Percentiles rank a stretch among this genome's conserved stretches.
These are phyloP conservation scores for Cyclostephanos tholiformis DNA, from an alignment of 108 stramenopile species.

Conservation along the genomic window DNA sequence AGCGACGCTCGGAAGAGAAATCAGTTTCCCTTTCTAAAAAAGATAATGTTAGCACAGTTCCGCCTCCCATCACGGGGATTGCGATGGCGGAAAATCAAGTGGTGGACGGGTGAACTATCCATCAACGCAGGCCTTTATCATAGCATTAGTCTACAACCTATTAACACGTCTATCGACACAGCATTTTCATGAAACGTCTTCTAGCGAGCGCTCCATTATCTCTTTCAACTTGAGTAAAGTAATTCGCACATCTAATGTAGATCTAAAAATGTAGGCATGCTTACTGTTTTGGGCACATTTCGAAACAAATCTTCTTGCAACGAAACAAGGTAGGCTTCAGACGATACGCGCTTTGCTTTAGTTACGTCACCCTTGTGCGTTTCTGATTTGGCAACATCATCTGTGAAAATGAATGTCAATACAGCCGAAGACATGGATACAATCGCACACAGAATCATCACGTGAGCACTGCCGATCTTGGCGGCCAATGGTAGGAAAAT, in stretches of 20 bases:
- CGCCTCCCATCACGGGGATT: too few relatives aligned
- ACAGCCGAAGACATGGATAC: constrained; percentile 47
- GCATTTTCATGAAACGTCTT: too few relatives aligned
- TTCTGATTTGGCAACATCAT: constrained; percentile 10
- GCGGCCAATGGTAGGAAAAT: constrained; percentile 53
- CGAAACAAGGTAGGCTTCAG: constrained; percentile 23
- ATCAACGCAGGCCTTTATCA: background rate
- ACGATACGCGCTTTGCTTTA: constrained; percentile 10
- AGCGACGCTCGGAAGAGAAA: constrained; percentile 35
- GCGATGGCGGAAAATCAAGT: too few relatives aligned
- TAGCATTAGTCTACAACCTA: background rate
- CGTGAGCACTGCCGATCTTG: constrained; percentile 46
- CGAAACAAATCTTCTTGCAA: background rate
- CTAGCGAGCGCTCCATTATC: too few relatives aligned
- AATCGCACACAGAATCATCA: constrained; percentile 56
- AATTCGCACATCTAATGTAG: background rate
- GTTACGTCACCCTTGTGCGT: background rate
- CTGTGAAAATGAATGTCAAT: constrained; percentile 42
- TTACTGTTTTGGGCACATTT: constrained; percentile 3
- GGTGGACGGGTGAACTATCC: too few relatives aligned
- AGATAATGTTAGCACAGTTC: background rate
- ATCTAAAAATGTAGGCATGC: constrained; percentile 44
- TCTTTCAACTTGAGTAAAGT: background rate
- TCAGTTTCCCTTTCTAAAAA: background rate
- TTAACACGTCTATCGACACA: too few relatives aligned